A percentile compares a stretch with the other conserved stretches of the same genome.
Conservation (phyloP, 2,329 filamentous ascomycete species). For the Xylariaceae sp. region DNA sequence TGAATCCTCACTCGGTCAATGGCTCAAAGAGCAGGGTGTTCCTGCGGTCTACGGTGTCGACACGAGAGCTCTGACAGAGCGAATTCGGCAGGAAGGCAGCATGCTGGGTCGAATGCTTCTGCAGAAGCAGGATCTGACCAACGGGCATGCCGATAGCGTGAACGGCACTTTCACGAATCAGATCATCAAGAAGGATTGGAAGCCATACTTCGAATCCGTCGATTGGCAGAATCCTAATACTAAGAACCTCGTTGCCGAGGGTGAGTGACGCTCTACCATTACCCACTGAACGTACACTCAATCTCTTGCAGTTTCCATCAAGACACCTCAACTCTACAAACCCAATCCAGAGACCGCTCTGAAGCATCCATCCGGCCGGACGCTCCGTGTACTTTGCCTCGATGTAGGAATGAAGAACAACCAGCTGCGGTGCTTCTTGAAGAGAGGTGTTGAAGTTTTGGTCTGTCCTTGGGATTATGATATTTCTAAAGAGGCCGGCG, state of each 20-base stretch:
- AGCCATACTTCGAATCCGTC: constrained; percentile 67
- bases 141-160: constrained; percentile 36
- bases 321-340: constrained; percentile 78
- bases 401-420: constrained; percentile 99
- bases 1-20: constrained; percentile 81
- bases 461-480: constrained; percentile 97
- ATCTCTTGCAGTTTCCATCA: constrained; percentile 71
- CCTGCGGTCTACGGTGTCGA: constrained; percentile 95
- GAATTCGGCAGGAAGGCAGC: constrained; percentile 88
- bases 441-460: constrained; percentile 86
- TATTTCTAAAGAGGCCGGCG: constrained; percentile 69
- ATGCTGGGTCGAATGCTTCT: constrained; percentile 91
- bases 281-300: constrained; percentile 32
- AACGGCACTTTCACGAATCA: constrained; percentile 35
- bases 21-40: constrained; percentile 93
- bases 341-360: constrained; percentile 67
- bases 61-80: constrained; percentile 89
- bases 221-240: constrained; percentile 91
- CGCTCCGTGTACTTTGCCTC: constrained; percentile 83
- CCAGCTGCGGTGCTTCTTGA: constrained; percentile 88
- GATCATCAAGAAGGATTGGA: constrained; percentile 35
- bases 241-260: constrained; percentile 89
- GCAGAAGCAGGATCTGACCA: constrained; percentile 51
- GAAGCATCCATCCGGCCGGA: constrained; percentile 82
- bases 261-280: constrained; percentile 52